These are phyloP conservation scores for Dalbergia cochinchinensis DNA, from an alignment of 306 rosid species.

Conservation along the genomic window DNA sequence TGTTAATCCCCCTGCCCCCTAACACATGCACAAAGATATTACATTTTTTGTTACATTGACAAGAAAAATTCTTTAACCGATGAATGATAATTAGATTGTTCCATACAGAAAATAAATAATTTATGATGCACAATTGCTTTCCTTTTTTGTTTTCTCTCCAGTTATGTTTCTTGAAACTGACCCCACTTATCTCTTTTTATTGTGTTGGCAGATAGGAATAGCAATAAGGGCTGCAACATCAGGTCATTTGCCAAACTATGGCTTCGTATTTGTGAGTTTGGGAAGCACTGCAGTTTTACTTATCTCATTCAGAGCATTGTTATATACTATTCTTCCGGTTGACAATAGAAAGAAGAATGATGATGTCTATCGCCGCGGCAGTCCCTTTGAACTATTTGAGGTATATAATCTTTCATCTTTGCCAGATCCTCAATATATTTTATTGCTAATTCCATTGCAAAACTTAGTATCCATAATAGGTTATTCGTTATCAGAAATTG, in stretches of 20 bases:
- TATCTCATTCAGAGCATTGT: slow-evolving; percentile 71
- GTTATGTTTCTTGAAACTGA: slow-evolving; percentile 4
- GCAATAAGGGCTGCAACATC: slow-evolving; percentile 63
- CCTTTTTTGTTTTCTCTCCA: not conserved
- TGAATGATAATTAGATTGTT: not conserved
- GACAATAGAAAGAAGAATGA: slow-evolving; percentile 72
- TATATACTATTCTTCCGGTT: slow-evolving; percentile 65
- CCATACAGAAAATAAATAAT: not conserved
- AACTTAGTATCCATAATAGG: not conserved
- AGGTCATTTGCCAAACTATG: slow-evolving; percentile 70
- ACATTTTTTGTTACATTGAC: not conserved
- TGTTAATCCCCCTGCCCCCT: not conserved
- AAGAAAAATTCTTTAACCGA: not conserved
- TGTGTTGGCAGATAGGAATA: slow-evolving; percentile 75
- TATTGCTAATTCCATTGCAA: slow-evolving; percentile 19
- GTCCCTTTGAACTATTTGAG: slow-evolving; percentile 93
- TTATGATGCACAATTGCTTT: not conserved
- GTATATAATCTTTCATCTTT: slow-evolving; percentile 52
- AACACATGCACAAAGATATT: not conserved
- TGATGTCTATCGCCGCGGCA: slow-evolving; percentile 88
- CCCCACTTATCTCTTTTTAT: slow-evolving; percentile 6
- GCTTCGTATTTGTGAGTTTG: slow-evolving; percentile 72
- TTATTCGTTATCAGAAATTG: slow-evolving; percentile 12
- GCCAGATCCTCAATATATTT: slow-evolving; percentile 9
- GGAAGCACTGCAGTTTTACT: slow-evolving; percentile 95